phyloP scores from a whole-genome alignment of 2,329 filamentous ascomycete species.

The Chaetomium olivaceum region DNA sequence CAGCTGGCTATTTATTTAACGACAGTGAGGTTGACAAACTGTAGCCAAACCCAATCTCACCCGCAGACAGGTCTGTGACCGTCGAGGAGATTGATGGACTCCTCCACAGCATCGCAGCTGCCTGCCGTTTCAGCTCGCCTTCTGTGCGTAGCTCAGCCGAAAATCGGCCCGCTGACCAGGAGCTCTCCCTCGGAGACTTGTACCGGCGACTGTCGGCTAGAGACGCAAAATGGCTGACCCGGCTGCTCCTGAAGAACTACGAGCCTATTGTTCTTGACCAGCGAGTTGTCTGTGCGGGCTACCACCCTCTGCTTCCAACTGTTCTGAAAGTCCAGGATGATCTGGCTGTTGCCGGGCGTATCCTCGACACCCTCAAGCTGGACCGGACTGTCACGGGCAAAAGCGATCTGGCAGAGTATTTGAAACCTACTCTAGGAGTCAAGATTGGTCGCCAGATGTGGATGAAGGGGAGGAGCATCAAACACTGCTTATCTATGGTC shows the following conservation, averaged over 20 bases:
- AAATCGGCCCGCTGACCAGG: constrained; percentile 37
- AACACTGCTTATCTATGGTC: constrained; percentile 70
- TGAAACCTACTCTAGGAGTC: constrained; percentile 58
- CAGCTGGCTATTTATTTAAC: not conserved
- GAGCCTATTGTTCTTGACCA: constrained; percentile 65
- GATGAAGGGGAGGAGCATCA: constrained; percentile 68
- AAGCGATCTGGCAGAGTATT: constrained; percentile 35
- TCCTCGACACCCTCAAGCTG: constrained; percentile 47
- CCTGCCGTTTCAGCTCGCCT: constrained; percentile 69
- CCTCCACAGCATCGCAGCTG: constrained; percentile 67
- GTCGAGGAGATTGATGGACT: constrained; percentile 71
- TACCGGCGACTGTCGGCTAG: constrained; percentile 62
- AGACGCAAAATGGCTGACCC: constrained; percentile 85
- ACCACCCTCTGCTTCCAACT: constrained; percentile 69
- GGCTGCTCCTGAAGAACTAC: constrained; percentile 76
- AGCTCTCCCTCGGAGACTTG: constrained; percentile 53
- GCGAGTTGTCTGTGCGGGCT: constrained; percentile 55
- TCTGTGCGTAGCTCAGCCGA: constrained; percentile 49
- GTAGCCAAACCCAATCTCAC: constrained; percentile 50
- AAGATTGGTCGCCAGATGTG: constrained; percentile 67
- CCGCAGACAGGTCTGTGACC: constrained; percentile 49
- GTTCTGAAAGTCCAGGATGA: constrained; percentile 70
- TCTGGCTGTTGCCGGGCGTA: constrained; percentile 59
- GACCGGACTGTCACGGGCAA: constrained; percentile 34
- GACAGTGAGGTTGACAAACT: constrained; percentile 22